Evolutionary conservation across 495 filamentous ascomycete genomes (phyloP).

Genomic region (Hypoxylon crocopeplum): DNA sequence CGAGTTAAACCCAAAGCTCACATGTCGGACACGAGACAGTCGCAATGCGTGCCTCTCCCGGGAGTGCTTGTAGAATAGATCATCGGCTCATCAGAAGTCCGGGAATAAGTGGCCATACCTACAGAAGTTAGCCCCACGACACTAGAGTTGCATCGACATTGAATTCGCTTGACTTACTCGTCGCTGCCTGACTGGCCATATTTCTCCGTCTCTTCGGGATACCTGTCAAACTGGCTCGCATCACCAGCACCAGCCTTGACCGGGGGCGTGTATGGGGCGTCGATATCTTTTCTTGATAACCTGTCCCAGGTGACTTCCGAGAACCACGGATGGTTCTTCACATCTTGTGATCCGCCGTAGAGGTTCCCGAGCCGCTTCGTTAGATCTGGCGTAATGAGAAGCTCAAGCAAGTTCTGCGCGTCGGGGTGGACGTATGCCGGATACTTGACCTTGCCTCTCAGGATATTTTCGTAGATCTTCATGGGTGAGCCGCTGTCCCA

Average conservation of each 20-base stretch:
- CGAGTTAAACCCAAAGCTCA: conserved; percentile 9
- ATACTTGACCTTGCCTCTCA: conserved; percentile 92
- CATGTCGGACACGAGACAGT: conserved; percentile 4
- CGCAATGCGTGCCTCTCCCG: conserved; percentile 2
- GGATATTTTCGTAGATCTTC: conserved; percentile 99
- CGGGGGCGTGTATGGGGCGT: conserved; percentile 97
- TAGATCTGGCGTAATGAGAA: conserved; percentile 91
- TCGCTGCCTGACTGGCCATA: conserved; percentile 82
- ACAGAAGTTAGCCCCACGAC: conserved; percentile 25
- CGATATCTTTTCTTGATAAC: conserved; percentile 91
- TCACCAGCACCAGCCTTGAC: conserved; percentile 92
- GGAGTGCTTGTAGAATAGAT: not conserved
- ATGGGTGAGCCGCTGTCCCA: conserved; percentile 97
- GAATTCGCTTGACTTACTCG: conserved; percentile 67
- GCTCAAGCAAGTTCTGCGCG: conserved; percentile 87
- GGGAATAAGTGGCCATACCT: conserved; percentile 76
- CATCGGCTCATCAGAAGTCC: conserved; percentile 63
- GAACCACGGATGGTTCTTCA: conserved; percentile 96
- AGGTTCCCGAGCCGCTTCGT: conserved; percentile 95
- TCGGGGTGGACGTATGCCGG: conserved; percentile 94
- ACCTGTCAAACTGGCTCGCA: conserved; percentile 96
- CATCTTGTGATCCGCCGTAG: conserved; percentile 88
- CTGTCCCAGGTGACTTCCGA: conserved; percentile 97
- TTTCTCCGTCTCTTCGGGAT: conserved; percentile 93
- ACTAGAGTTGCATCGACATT: conserved; percentile 6